Conservation (phyloP, 495 filamentous ascomycete species). For the Corynascus novoguineensis region DNA sequence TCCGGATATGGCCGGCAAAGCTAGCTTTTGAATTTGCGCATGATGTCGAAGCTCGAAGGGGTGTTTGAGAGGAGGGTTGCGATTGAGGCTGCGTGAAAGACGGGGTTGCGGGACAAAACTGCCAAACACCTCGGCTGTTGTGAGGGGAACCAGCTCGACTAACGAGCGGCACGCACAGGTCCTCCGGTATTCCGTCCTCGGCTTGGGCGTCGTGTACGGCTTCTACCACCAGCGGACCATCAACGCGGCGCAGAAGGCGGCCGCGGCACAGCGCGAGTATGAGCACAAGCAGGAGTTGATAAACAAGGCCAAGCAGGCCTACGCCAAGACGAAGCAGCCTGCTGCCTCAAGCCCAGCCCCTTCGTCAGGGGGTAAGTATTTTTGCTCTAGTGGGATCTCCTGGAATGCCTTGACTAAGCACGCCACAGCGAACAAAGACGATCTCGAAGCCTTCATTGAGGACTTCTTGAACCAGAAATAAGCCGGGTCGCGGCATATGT, state of each 20-base stretch:
- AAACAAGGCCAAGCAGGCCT: constrained; percentile 84
- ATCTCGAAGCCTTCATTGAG: constrained; percentile 78
- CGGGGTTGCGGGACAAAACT: neutral
- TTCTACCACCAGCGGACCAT: constrained; percentile 81
- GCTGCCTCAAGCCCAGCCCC: constrained; percentile 41
- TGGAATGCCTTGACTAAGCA: constrained; percentile 11
- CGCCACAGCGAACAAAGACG: constrained; percentile 72
- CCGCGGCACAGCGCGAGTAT: constrained; percentile 69
- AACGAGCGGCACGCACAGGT: constrained; percentile 60
- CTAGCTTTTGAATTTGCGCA: neutral
- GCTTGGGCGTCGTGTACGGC: constrained; percentile 84
- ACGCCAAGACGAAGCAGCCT: constrained; percentile 71
- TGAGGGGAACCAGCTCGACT: neutral
- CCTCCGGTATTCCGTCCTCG: constrained; percentile 87
- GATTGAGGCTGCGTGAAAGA: neutral
- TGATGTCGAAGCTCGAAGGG: neutral
- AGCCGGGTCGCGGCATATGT: constrained; percentile 12
- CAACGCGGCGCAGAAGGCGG: constrained; percentile 57
- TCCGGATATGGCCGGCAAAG: neutral
- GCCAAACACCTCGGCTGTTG: neutral
- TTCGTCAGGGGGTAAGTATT: constrained; percentile 51
- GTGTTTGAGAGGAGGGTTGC: neutral
- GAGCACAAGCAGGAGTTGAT: constrained; percentile 83
- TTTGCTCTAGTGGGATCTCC: neutral
- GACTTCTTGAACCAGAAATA: constrained; percentile 51